Base-by-base conservation (phyloP, 1,284 basidiomycete genomes). In the Apiotrichum mycotoxinovorans region DNA sequence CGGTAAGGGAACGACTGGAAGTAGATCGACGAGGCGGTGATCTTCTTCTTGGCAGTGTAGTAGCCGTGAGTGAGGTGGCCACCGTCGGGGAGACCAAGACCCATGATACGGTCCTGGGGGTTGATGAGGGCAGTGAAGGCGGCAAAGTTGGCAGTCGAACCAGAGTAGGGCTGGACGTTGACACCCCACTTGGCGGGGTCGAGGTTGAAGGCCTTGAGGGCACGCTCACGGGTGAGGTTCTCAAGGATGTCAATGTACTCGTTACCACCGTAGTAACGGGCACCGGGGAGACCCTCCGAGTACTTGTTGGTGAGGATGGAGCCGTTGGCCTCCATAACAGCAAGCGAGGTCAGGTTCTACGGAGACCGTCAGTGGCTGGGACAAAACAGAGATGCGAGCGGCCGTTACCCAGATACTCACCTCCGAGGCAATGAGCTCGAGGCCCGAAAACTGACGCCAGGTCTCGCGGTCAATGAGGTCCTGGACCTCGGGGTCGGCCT, bases 21-120 rank as follows among this genome's bases (percentile, higher is more conserved):
- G 84, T 98, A 98, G 81, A 98, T 98, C 20, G 95, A 98, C 41
- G 95, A 98, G 26, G 96, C 93, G 52, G 95, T 97, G 86, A 99
- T 98, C 82, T 98, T 98, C 84, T 97, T 96, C 82, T 97, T 97
- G 63, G 93, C 93, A 63, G 94, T 98, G 80, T 97, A 98, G 83
- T 96, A 96, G 40, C 94, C 94, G 78, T 98, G 94, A 43, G 94
- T 97, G 66, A 99, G 84, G 79, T 98, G 96, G 60, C 96, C 96
- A 78, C 96, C 96, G 72, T 98, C 94, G 35, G 96, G 93, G 51
- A 99, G 87, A 65, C 93, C 95, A 66, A 99, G 89, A 80, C 96
- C 96, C 96, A 99, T 98, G 70, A 99, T 85, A 66, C 96, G 89
- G 79, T 98, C 96, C 78, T 98, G 91, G 55, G 96, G 96, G 77